phyloP scores from a whole-genome alignment of 257 asterid species.

The Rauvolfia tetraphylla region DNA sequence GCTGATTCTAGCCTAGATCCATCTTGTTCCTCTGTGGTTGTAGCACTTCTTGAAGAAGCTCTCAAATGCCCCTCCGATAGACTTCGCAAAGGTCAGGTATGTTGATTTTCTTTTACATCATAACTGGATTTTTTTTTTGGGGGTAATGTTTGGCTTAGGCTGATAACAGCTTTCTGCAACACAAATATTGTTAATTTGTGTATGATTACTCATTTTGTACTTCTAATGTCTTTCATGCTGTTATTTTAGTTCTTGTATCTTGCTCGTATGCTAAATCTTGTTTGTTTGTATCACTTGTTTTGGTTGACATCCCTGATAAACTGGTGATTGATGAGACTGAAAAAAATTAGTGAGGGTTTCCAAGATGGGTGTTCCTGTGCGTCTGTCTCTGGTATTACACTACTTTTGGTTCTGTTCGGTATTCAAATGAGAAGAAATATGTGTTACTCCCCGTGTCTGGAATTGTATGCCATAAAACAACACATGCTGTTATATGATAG shows the following conservation, averaged over 20 bases:
- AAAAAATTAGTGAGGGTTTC: neutral
- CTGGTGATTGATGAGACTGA: neutral
- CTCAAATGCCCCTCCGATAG: slow-evolving; percentile 95
- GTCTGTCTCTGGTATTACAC: neutral
- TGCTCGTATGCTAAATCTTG: neutral
- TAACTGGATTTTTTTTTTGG: neutral
- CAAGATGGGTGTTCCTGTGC: neutral
- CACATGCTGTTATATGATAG: too few species aligned
- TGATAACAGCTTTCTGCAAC: neutral
- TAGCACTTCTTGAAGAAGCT: slow-evolving; percentile 94
- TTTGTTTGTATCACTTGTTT: neutral
- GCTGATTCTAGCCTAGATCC: slow-evolving; percentile 95
- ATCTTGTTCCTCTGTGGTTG: slow-evolving; percentile 83
- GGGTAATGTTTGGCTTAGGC: neutral
- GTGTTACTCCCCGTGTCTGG: too few species aligned
- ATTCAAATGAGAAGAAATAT: neutral
- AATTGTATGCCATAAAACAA: neutral
- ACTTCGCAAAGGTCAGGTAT: slow-evolving; percentile 99
- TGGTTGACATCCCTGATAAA: neutral
- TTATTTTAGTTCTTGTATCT: neutral
- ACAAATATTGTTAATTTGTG: neutral
- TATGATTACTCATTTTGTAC: neutral
- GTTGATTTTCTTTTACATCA: slow-evolving; percentile 3
- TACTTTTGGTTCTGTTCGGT: neutral
- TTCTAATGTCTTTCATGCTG: neutral